A percentile compares a stretch with the other conserved stretches of the same genome.
These are phyloP conservation scores for Globisporangium apiculatum DNA, from an alignment of 352 stramenopile genomes.

Conservation along the genomic window DNA sequence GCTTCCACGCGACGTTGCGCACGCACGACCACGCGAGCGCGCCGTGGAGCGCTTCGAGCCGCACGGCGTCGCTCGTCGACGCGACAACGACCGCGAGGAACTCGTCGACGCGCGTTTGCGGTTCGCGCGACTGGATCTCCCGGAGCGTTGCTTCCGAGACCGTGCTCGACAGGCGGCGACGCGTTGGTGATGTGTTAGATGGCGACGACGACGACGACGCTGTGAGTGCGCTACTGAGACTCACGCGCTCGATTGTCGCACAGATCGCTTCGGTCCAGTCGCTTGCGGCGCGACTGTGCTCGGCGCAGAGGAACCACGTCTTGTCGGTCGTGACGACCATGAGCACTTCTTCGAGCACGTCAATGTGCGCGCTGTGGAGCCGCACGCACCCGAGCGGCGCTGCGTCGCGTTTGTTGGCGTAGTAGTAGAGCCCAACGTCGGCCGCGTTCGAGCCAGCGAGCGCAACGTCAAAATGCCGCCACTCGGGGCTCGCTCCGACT, in stretches of 20 bases:
- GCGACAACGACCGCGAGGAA: slow-evolving; percentile 71
- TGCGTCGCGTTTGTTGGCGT: slow-evolving; percentile 28
- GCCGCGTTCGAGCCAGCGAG: slow-evolving; percentile 40
- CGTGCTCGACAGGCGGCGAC: slow-evolving; percentile 36
- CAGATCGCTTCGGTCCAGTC: slow-evolving; percentile 66
- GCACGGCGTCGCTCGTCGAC: slow-evolving; percentile 38
- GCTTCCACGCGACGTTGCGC: slow-evolving; percentile 59
- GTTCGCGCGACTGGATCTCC: slow-evolving; percentile 56
- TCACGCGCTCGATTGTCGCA: slow-evolving; percentile 41
- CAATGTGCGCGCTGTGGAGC: slow-evolving; percentile 58
- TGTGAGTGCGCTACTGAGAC: background rate
- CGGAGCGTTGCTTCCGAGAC: slow-evolving; percentile 35
- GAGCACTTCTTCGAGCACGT: slow-evolving; percentile 68
- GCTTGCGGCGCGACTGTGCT: slow-evolving; percentile 39
- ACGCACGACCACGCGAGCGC: slow-evolving; percentile 68
- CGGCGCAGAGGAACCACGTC: slow-evolving; percentile 76
- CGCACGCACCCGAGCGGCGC: slow-evolving; percentile 41
- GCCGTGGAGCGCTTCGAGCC: slow-evolving; percentile 47
- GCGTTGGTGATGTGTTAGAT: slow-evolving; percentile 10
- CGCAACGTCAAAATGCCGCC: slow-evolving; percentile 57
- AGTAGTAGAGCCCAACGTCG: slow-evolving; percentile 71
- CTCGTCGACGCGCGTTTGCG: slow-evolving; percentile 45
- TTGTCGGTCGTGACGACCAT: slow-evolving; percentile 73
- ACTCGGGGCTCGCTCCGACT: slow-evolving; percentile 38
- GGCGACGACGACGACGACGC: background rate